Conservation (phyloP, 257 asterid genomes). For the Salvia splendens region DNA sequence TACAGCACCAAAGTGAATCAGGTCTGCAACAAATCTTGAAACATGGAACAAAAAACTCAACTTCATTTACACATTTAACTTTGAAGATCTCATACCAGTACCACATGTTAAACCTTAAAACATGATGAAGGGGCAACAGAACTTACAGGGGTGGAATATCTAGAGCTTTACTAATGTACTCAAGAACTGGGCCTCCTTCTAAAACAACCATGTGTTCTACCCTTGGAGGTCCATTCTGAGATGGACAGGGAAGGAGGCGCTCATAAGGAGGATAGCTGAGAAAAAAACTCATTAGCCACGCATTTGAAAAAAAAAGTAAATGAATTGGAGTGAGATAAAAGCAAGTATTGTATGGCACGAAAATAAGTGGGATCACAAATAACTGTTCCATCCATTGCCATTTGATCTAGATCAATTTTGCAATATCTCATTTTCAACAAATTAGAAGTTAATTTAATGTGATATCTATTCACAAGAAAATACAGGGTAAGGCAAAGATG, state of each 20-base stretch:
- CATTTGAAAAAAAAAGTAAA: background rate
- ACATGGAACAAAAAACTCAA: conserved; percentile 35
- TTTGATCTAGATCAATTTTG: conserved; percentile 8
- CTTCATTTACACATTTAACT: conserved; percentile 13
- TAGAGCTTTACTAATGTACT: conserved; percentile 58
- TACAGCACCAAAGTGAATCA: conserved; percentile 94
- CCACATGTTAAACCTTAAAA: conserved; percentile 14
- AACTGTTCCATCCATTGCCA: conserved; percentile 8
- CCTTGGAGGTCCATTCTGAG: conserved; percentile 73
- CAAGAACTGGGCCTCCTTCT: conserved; percentile 81
- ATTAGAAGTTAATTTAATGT: background rate
- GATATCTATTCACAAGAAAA: background rate
- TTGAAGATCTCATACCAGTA: conserved; percentile 27
- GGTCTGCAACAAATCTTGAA: conserved; percentile 85
- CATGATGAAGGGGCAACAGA: conserved; percentile 17
- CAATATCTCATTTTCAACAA: background rate
- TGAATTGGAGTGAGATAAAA: conserved; percentile 8
- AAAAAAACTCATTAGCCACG: conserved; percentile 18
- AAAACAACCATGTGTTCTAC: conserved; percentile 83
- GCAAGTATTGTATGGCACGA: conserved; percentile 2
- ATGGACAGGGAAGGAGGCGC: conserved; percentile 90
- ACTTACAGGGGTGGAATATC: conserved; percentile 83
- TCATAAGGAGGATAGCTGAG: conserved; percentile 63
- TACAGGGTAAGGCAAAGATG: background rate
- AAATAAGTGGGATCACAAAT: background rate